Evolutionary conservation across 192 early-diverging fungal species (phyloP).

Genomic region (Coemansia sp.): DNA sequence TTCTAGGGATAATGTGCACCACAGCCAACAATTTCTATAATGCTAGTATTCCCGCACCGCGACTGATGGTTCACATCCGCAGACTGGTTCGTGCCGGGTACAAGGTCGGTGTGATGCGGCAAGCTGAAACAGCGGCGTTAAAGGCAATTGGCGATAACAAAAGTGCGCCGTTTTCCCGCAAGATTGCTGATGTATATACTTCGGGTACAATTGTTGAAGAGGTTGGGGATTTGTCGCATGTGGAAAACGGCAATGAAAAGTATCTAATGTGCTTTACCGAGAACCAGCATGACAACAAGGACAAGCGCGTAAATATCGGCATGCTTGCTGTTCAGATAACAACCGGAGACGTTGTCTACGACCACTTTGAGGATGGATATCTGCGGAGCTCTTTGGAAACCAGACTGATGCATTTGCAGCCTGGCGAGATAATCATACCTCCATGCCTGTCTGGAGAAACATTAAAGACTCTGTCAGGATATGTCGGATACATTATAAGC

Average conservation of each 20-base stretch:
- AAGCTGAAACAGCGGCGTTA: conserved; percentile 83
- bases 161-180: conserved; percentile 80
- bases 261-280: conserved; percentile 90
- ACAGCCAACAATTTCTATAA: conserved; percentile 76
- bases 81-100: conserved; percentile 78
- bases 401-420: conserved; percentile 38
- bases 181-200: conserved; percentile 80
- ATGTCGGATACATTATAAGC: conserved; percentile 37
- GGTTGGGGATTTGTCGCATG: conserved; percentile 70
- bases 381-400: conserved; percentile 43
- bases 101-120: conserved; percentile 83
- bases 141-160: conserved; percentile 70
- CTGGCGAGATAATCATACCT: conserved; percentile 33
- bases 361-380: conserved; percentile 30
- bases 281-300: conserved; percentile 10
- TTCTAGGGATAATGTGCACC: conserved; percentile 81
- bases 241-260: conserved; percentile 57
- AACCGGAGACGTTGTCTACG: conserved; percentile 76
- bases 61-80: conserved; percentile 79
- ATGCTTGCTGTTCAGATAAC: conserved; percentile 87
- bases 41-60: conserved; percentile 76
- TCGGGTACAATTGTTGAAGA: conserved; percentile 89
- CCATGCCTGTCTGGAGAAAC: conserved; percentile 18
- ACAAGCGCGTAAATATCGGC: conserved; percentile 57
- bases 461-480: conserved; percentile 26